Base-by-base conservation (phyloP, 257 asterid genomes). In the Lycium barbarum region DNA sequence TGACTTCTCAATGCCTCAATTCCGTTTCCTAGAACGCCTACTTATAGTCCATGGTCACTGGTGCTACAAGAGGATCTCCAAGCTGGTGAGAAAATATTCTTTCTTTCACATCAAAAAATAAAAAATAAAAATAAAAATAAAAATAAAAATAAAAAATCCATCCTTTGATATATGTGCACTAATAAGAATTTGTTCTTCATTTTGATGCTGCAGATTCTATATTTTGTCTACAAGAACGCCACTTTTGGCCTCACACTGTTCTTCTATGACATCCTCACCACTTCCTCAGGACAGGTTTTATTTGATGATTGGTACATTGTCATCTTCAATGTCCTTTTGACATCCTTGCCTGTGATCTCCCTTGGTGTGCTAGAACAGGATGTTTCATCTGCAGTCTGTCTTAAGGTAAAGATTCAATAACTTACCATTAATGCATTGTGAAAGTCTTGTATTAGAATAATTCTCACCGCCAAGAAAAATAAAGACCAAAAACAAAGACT, bases 31-130 rank as follows among this genome's bases (percentile, higher is more conserved):
- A 83, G 99, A 97, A 92, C 94, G 99, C 87, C 98, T 97, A 88
- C 91, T 97, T 82, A 98, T 97, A 13, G 92, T 97, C 36, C 99
- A 97, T 85, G 99, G 99, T 38, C 99, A 97, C 88, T 97, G 99
- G 99, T 97, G 99, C 87, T 97, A 97, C 93, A 94, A 95, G 88
- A 92, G 99, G 88, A 97, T 97, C 43, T 97, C 98, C 85, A 98
- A 97, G 91, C 94, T 97, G 95, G 99, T 97, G 89, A 91, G 86
- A 45, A 33, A 33, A 13, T 8, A 8, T 33, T 49, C n/a, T 78
- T 40, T 6, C 81, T 49, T 53, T 26, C 33, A 26, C 33, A 26
- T 26, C 0, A 26, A 26, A 26, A 26, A 26, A 26, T 0, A 26
- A 26, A 26, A 26, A 26, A 26, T n/a, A n/a, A n/a, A n/a, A n/a